Base-by-base conservation (phyloP, 805 yeast genomes). In the Lipomyces sp. region DNA sequence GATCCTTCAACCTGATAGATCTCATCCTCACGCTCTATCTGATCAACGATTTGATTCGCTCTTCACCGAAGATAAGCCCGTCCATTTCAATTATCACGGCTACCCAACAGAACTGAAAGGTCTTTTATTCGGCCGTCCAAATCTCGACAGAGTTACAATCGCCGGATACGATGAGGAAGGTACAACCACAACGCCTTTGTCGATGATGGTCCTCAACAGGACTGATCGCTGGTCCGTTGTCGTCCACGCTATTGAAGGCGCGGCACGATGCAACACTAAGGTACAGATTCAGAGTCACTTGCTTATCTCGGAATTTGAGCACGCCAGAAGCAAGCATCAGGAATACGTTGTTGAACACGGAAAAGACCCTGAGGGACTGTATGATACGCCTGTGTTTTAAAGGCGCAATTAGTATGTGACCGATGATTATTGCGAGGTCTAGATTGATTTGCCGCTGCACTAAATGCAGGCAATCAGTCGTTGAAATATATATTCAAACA, bases 101-200 rank as follows among this genome's bases (percentile, higher is more conserved):
- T 67, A 67, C 61, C 70, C 71, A 7, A 64, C 66, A 51, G 71
- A 68, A 37, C 67, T 70, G 42, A 60, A 65, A 68, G 64, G 69
- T 42, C 69, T 70, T 24, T 55, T 68, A 57, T 70, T 68, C 53
- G 69, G 67, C 53, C 67, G 66, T 11, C 64, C 65, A 24, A 53
- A 61, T 39, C 63, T 59, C 13, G 65, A 65, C 42, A 65, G 71
- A 18, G 64, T 68, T 24, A 58, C 68, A 33, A 60, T 70, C 33
- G 51, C 63, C 35, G 71, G 71, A 8, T 70, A 70, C 68, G 64
- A 60, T 42, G 72, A 70, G 63, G 71, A 70, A 53, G 72, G 72
- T 30, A 70, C 71, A 15, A 70, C 71, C 18, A 68, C 71, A 35
- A 70, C 72, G 2, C 71, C 72, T 32, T 45, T 70, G 48, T 60